A percentile compares a stretch with the other conserved stretches of the same genome.
phyloP scores from a whole-genome alignment of 805 yeast genomes.

The Lachancea sp. region DNA sequence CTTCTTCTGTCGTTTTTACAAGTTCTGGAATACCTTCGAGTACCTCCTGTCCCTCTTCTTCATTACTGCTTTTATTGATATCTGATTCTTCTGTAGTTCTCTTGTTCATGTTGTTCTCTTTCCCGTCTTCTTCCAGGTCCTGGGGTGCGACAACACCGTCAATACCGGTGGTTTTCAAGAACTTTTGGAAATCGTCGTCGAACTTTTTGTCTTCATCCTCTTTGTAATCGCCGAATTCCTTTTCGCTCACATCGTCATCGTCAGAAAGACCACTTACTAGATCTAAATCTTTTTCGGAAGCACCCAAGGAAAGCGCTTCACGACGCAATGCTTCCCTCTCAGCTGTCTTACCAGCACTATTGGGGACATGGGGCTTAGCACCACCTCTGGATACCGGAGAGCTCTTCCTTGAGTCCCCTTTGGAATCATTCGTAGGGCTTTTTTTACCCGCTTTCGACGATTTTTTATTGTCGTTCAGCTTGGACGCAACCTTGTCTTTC shows the following conservation, averaged over 20 bases:
- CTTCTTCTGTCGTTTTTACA: constrained; percentile 17
- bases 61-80: constrained; percentile 23
- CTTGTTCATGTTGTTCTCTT: constrained; percentile 25
- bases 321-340: constrained; percentile 40
- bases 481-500: constrained; percentile 56
- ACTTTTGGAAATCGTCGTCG: constrained; percentile 48
- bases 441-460: constrained; percentile 21
- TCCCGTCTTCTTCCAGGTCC: constrained; percentile 28
- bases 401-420: constrained; percentile 7
- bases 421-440: constrained; percentile 15
- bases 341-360: constrained; percentile 12
- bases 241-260: constrained; percentile 40
- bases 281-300: constrained; percentile 73
- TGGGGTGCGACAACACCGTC: constrained; percentile 34
- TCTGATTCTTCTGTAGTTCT: constrained; percentile 25
- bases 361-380: too few species aligned
- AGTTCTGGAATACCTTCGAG: constrained; percentile 23
- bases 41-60: constrained; percentile 26
- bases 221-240: constrained; percentile 38
- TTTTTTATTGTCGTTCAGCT: constrained; percentile 35
- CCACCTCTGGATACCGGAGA: too few species aligned
- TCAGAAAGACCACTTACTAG: constrained; percentile 51
- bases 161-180: constrained; percentile 65
- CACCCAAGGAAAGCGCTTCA: constrained; percentile 79
- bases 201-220: constrained; percentile 37